Evolutionary conservation across 2,329 filamentous ascomycete species (phyloP).

Genomic region (Colletotrichum endophyticum): DNA sequence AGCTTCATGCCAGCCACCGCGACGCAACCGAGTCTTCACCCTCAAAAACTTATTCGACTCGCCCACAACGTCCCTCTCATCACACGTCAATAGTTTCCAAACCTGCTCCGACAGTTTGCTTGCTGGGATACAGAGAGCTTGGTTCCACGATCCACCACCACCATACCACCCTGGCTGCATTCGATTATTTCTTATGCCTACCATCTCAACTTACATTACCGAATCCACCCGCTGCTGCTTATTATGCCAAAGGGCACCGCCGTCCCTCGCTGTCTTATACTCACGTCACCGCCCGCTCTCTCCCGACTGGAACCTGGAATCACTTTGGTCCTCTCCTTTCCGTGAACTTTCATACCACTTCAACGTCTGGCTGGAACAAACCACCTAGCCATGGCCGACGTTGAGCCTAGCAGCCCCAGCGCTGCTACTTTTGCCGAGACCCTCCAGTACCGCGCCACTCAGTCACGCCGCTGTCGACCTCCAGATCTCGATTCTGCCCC

Average conservation of each 20-base stretch:
- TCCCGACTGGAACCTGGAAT: neutral
- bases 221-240: conserved; percentile 7
- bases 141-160: conserved; percentile 4
- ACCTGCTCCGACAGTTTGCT: neutral
- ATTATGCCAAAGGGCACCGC: conserved; percentile 9
- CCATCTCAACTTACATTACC: conserved; percentile 15
- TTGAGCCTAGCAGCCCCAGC: conserved; percentile 14
- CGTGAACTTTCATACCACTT: neutral
- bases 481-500: conserved; percentile 36
- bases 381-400: conserved; percentile 17
- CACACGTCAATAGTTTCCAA: neutral
- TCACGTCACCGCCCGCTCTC: conserved; percentile 3
- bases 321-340: neutral
- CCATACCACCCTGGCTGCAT: neutral
- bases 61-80: neutral
- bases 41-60: neutral
- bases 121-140: conserved; percentile 12
- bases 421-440: conserved; percentile 25
- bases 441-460: conserved; percentile 33
- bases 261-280: conserved; percentile 15
- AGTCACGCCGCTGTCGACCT: conserved; percentile 41
- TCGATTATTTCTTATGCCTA: conserved; percentile 16
- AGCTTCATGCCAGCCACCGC: neutral
- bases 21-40: neutral
- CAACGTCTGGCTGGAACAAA: neutral